Evolutionary conservation across 2,329 filamentous ascomycete genomes (phyloP).

Genomic region (Fusarium sp.): DNA sequence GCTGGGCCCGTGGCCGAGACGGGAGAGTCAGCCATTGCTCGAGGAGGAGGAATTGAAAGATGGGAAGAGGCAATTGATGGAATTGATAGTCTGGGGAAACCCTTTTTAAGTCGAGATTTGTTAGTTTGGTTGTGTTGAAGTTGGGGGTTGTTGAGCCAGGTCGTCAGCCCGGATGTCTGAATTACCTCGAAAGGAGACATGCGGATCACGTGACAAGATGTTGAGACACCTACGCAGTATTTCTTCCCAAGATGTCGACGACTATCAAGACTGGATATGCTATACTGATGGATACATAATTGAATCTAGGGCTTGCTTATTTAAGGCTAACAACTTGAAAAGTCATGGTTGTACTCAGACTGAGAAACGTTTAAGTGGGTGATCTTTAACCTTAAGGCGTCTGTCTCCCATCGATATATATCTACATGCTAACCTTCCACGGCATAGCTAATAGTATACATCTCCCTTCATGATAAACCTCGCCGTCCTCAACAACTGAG

Average conservation of each 20-base stretch:
- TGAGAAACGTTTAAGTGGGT: background rate
- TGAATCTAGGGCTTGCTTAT: fast-evolving
- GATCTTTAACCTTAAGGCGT: background rate
- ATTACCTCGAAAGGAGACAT: background rate
- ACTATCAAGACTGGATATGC: background rate
- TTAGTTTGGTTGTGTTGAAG: background rate
- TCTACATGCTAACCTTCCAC: background rate
- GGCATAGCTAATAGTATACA: slow-evolving; percentile 55
- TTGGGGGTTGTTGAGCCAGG: background rate
- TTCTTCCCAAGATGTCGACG: background rate
- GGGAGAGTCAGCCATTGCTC: slow-evolving; percentile 13
- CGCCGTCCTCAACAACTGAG: slow-evolving; percentile 61
- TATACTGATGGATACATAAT: background rate
- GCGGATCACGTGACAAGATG: background rate
- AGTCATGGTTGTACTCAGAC: background rate
- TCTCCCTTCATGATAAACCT: slow-evolving; percentile 63
- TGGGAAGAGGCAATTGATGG: background rate
- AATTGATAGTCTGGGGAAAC: background rate
- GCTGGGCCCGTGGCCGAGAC: background rate
- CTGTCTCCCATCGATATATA: background rate
- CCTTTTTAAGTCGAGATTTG: background rate
- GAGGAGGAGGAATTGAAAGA: background rate
- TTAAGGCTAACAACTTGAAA: background rate
- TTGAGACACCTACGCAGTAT: background rate
- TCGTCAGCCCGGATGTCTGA: background rate